Evolutionary conservation across 441 rosid genomes (phyloP).

Genomic region (Jatropha multifida): DNA sequence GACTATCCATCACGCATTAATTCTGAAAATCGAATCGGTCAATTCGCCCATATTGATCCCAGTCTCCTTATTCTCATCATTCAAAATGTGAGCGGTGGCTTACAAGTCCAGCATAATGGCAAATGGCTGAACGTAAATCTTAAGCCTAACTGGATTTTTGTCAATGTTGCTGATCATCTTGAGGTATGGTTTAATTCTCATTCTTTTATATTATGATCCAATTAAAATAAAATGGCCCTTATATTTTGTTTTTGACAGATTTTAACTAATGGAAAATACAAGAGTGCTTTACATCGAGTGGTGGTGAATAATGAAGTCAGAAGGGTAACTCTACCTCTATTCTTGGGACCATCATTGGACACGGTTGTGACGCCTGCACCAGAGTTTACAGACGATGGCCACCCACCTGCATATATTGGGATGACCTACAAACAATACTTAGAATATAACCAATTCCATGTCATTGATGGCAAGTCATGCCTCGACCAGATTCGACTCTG

Average conservation of each 20-base stretch:
- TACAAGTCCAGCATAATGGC: constrained; percentile 21
- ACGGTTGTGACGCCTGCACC: constrained; percentile 12
- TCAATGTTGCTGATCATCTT: constrained; percentile 21
- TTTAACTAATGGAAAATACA: constrained; percentile 20
- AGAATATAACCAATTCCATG: constrained; percentile 14
- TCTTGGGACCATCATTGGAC: constrained; percentile 21
- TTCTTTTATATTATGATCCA: too few relatives aligned
- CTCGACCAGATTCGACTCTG: constrained; percentile 11
- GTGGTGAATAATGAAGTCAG: constrained; percentile 16
- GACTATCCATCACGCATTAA: constrained; percentile 18
- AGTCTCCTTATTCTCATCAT: constrained; percentile 15
- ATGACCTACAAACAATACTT: constrained; percentile 16
- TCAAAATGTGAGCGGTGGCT: constrained; percentile 21
- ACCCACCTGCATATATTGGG: constrained; percentile 1
- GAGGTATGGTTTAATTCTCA: constrained; percentile 13
- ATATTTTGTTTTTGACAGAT: background rate
- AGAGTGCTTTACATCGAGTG: constrained; percentile 12
- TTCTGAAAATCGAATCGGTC: constrained; percentile 13
- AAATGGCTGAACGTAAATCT: constrained; percentile 18
- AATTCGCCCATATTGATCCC: constrained; percentile 18
- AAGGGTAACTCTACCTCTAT: constrained; percentile 19
- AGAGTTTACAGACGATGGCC: background rate
- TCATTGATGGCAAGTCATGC: constrained; percentile 23
- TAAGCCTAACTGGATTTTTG: constrained; percentile 14
- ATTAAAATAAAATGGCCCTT: too few relatives aligned